phyloP scores from a whole-genome alignment of 2,329 filamentous ascomycete genomes.

The Microsporum ferrugineum region DNA sequence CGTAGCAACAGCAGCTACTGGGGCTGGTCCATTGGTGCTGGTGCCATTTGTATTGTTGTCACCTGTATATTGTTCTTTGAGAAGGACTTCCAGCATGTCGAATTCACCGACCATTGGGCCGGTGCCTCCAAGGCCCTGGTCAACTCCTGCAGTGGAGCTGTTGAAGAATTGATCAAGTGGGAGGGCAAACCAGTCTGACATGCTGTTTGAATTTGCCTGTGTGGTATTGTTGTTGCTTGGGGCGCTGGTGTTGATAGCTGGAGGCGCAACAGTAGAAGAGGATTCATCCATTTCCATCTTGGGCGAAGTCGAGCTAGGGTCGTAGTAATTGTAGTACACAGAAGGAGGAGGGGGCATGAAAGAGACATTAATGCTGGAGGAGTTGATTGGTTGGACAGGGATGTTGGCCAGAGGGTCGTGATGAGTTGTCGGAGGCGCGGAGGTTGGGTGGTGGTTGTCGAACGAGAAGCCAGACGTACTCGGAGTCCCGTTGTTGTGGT shows the following conservation, averaged over 20 bases:
- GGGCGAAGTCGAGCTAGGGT: constrained; percentile 26
- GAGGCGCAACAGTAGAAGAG: constrained; percentile 21
- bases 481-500: background rate
- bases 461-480: constrained; percentile 12
- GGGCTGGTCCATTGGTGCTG: background rate
- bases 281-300: constrained; percentile 20
- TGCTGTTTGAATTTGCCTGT: constrained; percentile 14
- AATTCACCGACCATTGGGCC: constrained; percentile 50
- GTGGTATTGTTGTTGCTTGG: constrained; percentile 13
- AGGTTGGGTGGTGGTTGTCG: constrained; percentile 14
- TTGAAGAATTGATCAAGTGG: constrained; percentile 50
- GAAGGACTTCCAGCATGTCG: constrained; percentile 39
- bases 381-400: constrained; percentile 35
- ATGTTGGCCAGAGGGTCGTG: constrained; percentile 35
- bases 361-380: constrained; percentile 34
- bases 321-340: constrained; percentile 36
- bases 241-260: constrained; percentile 18
- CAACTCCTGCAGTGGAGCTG: constrained; percentile 33
- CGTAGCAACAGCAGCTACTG: constrained; percentile 3
- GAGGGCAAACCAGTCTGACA: constrained; percentile 51
- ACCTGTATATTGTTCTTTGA: constrained; percentile 32
- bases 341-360: constrained; percentile 39
- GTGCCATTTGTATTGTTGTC: constrained; percentile 16
- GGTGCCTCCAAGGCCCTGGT: constrained; percentile 47
- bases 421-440: constrained; percentile 22